Conservation (phyloP, 1,284 basidiomycete genomes). For the Microbotryomycetes sp. region DNA sequence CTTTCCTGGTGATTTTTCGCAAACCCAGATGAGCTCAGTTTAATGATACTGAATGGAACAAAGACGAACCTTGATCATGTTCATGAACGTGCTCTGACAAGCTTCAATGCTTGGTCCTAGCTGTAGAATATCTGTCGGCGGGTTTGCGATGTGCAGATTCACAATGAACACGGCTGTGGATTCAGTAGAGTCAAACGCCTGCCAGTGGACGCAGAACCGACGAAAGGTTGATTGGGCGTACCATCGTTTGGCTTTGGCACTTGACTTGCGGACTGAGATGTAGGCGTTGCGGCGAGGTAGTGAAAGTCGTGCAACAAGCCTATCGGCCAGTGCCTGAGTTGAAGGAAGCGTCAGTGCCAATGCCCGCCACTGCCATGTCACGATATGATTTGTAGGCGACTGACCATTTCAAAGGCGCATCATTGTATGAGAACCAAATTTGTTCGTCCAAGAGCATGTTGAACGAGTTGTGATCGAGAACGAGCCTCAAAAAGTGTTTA, state of each 20-base stretch:
- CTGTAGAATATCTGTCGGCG: conserved; percentile 76
- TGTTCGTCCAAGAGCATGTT: conserved; percentile 65
- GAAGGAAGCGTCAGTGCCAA: background rate
- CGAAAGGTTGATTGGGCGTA: too few species aligned
- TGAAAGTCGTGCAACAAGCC: conserved; percentile 79
- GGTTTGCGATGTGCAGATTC: conserved; percentile 74
- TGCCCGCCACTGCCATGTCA: too few species aligned
- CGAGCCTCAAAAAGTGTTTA: conserved; percentile 77
- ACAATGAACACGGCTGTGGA: conserved; percentile 46
- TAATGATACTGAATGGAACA: background rate
- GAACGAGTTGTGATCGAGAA: conserved; percentile 72
- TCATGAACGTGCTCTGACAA: conserved; percentile 86
- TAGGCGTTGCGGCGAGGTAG: conserved; percentile 1
- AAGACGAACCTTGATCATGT: conserved; percentile 60
- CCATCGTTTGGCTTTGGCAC: too few species aligned
- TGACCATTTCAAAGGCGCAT: conserved; percentile 70
- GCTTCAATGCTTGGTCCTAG: conserved; percentile 67
- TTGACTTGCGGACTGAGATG: too few species aligned
- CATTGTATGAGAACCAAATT: conserved; percentile 86
- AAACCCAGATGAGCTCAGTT: background rate
- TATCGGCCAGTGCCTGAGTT: conserved; percentile 87
- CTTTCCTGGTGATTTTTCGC: conserved; percentile 53
- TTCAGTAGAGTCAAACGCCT: too few species aligned
- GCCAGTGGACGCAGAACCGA: too few species aligned
- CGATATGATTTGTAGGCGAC: too few species aligned